Base-by-base conservation (phyloP, 2,329 filamentous ascomycete genomes). In the Fusarium sp. region DNA sequence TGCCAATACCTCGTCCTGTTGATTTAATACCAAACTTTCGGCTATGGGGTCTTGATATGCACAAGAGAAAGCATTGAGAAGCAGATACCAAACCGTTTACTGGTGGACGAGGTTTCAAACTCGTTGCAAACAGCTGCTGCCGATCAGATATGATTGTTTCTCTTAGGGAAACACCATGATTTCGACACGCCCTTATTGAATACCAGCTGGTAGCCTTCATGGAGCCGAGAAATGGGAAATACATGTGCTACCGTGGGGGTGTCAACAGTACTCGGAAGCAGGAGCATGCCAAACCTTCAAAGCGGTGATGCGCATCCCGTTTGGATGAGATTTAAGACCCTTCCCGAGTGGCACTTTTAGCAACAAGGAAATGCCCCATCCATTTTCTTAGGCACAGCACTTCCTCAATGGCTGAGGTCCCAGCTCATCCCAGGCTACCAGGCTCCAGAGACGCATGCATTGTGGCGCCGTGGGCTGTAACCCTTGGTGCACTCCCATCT, bases 301-400 rank as follows among this genome's bases (percentile, higher is more conserved):
- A 61, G 61, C 50, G 65, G 64, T 71, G 71, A 71, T 74, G 70
- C 67, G 56, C 68, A 73, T 74, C 68, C 70, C 71, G 70, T 68
- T 57, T 68, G 58, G 58, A 71, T 72, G 65, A 72, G 68, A 69
- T 73, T 74, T 56, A 64, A 70, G 70, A 70, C 72, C 63, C 72
- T 60, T 73, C 70, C 67, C 51, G 41, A 55, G 65, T 67, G 68
- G 70, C 62, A 73, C 71, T 52, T 73, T 73, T 64, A 72, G 70
- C 62, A 63, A 56, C 67, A 71, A 58, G 68, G 67, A 69, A 61
- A 72, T 74, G 55, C 70, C 65, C 72, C 70, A 73, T 67, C 56
- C 49, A 57, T 23, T 53, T 44, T 37, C 39, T 55, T 71, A 63
- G 64, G 45, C 57, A 48, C 51, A 41, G 46, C 46, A 52, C 64